Base-by-base conservation (phyloP, 2,329 filamentous ascomycete genomes). In the Rhinocladiella mackenziei region DNA sequence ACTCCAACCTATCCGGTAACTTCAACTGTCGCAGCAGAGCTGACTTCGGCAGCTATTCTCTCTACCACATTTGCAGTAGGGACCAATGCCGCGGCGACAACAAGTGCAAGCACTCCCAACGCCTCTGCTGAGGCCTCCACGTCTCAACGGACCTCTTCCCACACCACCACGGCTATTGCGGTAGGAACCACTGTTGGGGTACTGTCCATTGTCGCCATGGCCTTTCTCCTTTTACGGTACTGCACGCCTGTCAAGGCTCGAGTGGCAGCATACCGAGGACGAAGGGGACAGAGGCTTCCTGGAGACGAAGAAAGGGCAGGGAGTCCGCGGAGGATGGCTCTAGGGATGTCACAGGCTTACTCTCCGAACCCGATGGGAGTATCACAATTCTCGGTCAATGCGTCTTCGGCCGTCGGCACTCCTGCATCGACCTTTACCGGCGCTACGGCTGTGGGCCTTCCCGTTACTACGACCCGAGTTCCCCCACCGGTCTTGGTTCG, bases 1-100 rank as follows among this genome's bases (percentile, higher is more conserved):
- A 34, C 17, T 22, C 15, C 4, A 22, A 13, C 3, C 14, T 31
- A 9, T 13, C 28, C 30, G 5, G 30, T 17, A 14, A 32, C 18
- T 10, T 22, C 32, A 9, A 13, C 32, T 7, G 3, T n/a, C 8
- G 13, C 32, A 20, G 8, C 18, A n/a, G n/a, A n/a, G n/a, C n/a
- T n/a, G n/a, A n/a, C n/a, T n/a, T 22, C 32, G 7, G 8, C 17
- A 5, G 13, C 32, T 22, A n/a, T 19, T 10, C 17, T 22, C n/a
- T 17, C n/a, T 22, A 3, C 11, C 13, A 5, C 23, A n/a, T 19
- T 19, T 9, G 3, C 5, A 5, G 32, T 34, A 5, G 32, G 17
- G 11, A 34, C 32, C 4, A 34, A 34, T 34, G 32, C 5, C 20
- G 32, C 32, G 9, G 20, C 32, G 32, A 34, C 32, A 22, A 34